phyloP scores from a whole-genome alignment of 768 basidiomycete species.

The Agaricus subrufescens region DNA sequence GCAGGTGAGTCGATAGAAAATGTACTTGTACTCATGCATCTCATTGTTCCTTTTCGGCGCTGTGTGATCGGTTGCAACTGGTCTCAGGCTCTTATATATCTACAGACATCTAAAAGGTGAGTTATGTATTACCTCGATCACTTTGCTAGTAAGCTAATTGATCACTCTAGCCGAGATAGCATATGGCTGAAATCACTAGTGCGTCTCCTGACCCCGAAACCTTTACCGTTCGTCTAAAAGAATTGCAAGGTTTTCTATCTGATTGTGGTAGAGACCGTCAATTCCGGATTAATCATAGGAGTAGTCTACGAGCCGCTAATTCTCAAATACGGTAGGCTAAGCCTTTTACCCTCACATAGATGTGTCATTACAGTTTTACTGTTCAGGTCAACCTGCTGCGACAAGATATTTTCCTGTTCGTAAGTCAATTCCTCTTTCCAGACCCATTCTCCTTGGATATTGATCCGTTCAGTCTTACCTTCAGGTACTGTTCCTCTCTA shows the following conservation, averaged over 20 bases:
- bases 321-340: constrained; percentile 26
- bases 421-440: constrained; percentile 10
- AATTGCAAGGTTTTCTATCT: constrained; percentile 25
- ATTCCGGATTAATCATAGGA: constrained; percentile 30
- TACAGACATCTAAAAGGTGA: constrained; percentile 28
- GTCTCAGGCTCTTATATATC: constrained; percentile 28
- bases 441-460: too few species aligned
- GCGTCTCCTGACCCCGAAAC: background rate
- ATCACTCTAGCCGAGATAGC: constrained; percentile 20
- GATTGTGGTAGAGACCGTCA: constrained; percentile 30
- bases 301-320: constrained; percentile 36
- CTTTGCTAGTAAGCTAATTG: too few species aligned
- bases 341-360: background rate
- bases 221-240: background rate
- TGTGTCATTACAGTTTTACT: background rate
- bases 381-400: constrained; percentile 16
- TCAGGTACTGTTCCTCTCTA: too few species aligned
- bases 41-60: too few species aligned
- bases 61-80: background rate
- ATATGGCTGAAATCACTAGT: constrained; percentile 30
- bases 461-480: too few species aligned
- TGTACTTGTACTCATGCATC: background rate
- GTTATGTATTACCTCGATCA: background rate
- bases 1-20: constrained; percentile 16
- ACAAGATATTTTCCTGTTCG: constrained; percentile 22